Evolutionary conservation across 2,329 filamentous ascomycete genomes (phyloP), one percentile per base, ranked within the genome.

Genomic region (Penicillium sp.): DNA sequence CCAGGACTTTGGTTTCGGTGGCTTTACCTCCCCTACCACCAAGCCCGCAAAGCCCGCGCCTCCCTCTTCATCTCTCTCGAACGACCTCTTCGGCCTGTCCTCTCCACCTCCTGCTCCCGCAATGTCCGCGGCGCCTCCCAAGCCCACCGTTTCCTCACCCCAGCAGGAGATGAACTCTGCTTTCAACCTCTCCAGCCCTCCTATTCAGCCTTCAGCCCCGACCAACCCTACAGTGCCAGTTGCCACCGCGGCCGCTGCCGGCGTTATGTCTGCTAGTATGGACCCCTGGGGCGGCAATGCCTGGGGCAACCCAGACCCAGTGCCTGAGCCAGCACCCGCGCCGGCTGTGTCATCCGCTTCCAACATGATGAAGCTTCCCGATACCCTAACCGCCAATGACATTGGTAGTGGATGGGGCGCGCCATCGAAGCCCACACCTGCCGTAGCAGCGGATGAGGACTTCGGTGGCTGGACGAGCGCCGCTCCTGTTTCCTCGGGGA

Each of bases 401-500:
- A 86, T 92, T 68, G 82, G 80, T 65, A 88, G 89, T 24, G 89
- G 89, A 6, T 89, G 91, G 75, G 84, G 81, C 54, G 69, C 73
- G 7, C 69, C 78, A n/a, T 62, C 72, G 27, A 55, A 68, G 65
- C 66, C 71, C 40, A 54, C 73, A 18, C 87, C 91, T 24, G 88
- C 89, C 69, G 90, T 96, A 2, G 84, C 90, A 37, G 89, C 91
- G 0, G 94, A 98, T 69, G 94, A 98, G 75, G 94, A 98, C 72
- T 98, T 97, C 79, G 94, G 94, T 19, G 93, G 94, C 13, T 98
- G 94, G 94, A 87, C 91, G 50, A 96, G 91, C 71, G 86, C 87
- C 46, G 80, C 82, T 79, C 88, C 84, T 70, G 84, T 66, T 67
- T 81, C 78, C 39, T 78, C 81, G 9, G 60, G 56, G 5, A 72